These are phyloP conservation scores for Cyberlindnera americana DNA, from an alignment of 805 yeast genomes.

Conservation along the genomic window DNA sequence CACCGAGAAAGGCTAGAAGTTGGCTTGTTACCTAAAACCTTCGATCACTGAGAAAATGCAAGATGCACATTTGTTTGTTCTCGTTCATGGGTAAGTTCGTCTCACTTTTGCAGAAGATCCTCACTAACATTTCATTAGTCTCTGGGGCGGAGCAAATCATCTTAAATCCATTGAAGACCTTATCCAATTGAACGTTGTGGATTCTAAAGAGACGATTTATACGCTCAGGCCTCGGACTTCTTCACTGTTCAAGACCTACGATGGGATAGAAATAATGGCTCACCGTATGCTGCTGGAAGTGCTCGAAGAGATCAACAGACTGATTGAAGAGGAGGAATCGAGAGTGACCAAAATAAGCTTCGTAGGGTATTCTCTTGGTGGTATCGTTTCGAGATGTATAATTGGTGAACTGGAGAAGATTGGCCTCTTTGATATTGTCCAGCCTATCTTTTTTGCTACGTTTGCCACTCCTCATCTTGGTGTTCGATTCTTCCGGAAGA, in stretches of 20 bases:
- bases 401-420: constrained; percentile 64
- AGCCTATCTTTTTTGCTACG: constrained; percentile 61
- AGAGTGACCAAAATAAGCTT: constrained; percentile 57
- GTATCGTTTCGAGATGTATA: constrained; percentile 75
- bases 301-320: constrained; percentile 37
- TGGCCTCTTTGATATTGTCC: constrained; percentile 50
- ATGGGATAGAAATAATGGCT: constrained; percentile 75
- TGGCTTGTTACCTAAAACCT: no score
- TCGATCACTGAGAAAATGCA: neutral
- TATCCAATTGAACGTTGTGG: constrained; percentile 35
- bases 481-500: constrained; percentile 42
- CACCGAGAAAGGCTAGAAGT: neutral
- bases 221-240: constrained; percentile 56
- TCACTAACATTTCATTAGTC: constrained; percentile 20
- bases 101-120: neutral
- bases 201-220: constrained; percentile 39
- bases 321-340: constrained; percentile 26
- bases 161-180: constrained; percentile 44
- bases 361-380: constrained; percentile 89
- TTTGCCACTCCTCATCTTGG: constrained; percentile 83
- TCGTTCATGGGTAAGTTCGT: constrained; percentile 67
- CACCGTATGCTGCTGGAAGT: constrained; percentile 69
- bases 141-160: constrained; percentile 68
- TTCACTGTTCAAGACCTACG: constrained; percentile 73
- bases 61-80: constrained; percentile 56